Percentiles rank a stretch among this genome's conserved stretches.
These are phyloP conservation scores for Bipolaris bicolor DNA, from an alignment of 2,329 filamentous ascomycete genomes.

Conservation along the genomic window DNA sequence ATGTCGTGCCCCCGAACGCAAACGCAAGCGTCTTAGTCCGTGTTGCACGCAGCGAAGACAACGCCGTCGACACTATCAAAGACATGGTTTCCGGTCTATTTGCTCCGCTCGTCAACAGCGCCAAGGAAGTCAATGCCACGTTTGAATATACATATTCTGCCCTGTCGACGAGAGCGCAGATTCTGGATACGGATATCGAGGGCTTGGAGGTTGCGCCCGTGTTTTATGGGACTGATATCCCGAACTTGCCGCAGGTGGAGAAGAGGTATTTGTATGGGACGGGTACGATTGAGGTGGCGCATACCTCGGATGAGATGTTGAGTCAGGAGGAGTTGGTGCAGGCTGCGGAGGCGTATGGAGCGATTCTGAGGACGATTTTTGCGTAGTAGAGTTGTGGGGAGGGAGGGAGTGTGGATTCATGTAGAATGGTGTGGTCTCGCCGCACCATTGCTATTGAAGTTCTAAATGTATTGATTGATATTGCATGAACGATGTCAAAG, in stretches of 20 bases:
- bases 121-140: constrained; percentile 19
- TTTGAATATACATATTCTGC: constrained; percentile 23
- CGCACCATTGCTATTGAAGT: background rate
- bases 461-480: no score
- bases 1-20: constrained; percentile 80
- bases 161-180: constrained; percentile 18
- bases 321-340: constrained; percentile 29
- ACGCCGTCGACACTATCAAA: constrained; percentile 23
- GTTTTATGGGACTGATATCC: constrained; percentile 36
- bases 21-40: constrained; percentile 68
- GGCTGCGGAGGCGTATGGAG: constrained; percentile 31
- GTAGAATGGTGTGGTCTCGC: background rate
- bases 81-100: constrained; percentile 28
- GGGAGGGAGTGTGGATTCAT: no score
- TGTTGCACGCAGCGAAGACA: constrained; percentile 29
- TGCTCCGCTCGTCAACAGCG: constrained; percentile 21
- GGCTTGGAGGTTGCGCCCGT: constrained; percentile 32
- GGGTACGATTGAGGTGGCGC: constrained; percentile 31
- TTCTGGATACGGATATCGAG: constrained; percentile 31
- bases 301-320: constrained; percentile 30
- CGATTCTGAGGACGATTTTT: constrained; percentile 30
- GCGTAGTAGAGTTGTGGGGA: constrained; percentile 1
- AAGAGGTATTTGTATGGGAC: constrained; percentile 32
- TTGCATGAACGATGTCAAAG: no score
- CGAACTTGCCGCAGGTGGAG: constrained; percentile 28